phyloP scores from a whole-genome alignment of 495 filamentous ascomycete species.

The Trichocladium antarcticum region DNA sequence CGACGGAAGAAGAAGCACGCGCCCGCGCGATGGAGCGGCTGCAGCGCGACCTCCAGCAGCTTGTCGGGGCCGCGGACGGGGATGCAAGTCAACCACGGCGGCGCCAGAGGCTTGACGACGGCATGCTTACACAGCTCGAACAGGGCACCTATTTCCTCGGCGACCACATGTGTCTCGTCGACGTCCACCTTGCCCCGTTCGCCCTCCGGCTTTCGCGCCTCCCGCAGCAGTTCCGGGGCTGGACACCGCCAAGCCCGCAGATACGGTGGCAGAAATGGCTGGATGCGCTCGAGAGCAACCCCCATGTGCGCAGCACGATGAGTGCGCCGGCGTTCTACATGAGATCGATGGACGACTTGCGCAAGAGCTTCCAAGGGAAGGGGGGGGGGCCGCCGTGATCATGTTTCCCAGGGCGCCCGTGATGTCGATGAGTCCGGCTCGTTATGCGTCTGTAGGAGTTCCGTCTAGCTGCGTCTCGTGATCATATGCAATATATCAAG shows the following conservation, averaged over 20 bases:
- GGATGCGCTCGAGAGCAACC: constrained; percentile 65
- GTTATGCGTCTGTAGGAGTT: no score
- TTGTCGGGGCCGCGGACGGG: constrained; percentile 55
- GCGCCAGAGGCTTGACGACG: not conserved
- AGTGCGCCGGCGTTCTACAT: constrained; percentile 63
- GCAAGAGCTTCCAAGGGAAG: constrained; percentile 26
- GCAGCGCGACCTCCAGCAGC: constrained; percentile 53
- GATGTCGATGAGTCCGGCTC: no score
- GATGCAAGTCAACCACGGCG: constrained; percentile 8
- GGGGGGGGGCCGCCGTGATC: not conserved
- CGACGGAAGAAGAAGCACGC: constrained; percentile 56
- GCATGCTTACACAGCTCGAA: constrained; percentile 10
- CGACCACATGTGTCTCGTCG: constrained; percentile 59
- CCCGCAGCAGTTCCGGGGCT: constrained; percentile 67
- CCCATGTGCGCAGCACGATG: constrained; percentile 65
- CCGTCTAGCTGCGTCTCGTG: no score
- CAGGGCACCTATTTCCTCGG: constrained; percentile 79
- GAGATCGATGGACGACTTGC: constrained; percentile 56
- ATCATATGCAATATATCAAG: no score
- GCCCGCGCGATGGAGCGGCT: constrained; percentile 53
- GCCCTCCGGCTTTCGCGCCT: constrained; percentile 64
- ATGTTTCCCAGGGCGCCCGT: not conserved
- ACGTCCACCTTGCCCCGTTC: constrained; percentile 84
- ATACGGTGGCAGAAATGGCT: constrained; percentile 70
- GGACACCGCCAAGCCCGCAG: constrained; percentile 59